These are phyloP conservation scores for Betula pendula DNA, from an alignment of 306 rosid genomes.

Conservation along the genomic window DNA sequence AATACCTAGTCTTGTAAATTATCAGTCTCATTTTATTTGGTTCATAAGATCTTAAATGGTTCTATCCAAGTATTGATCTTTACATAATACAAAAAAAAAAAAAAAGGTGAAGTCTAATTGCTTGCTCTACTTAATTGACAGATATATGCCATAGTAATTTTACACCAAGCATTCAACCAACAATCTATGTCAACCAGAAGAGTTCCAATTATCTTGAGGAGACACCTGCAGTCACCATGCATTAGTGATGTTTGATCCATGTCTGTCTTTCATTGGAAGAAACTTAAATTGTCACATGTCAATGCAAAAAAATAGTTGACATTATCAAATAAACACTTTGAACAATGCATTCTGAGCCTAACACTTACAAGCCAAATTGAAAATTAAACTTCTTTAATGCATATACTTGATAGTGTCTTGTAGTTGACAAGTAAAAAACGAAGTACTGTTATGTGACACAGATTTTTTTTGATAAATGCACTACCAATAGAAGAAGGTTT, in stretches of 20 bases:
- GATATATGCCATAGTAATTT: neutral
- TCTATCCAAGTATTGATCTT: neutral
- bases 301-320: neutral
- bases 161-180: neutral
- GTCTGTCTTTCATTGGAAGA: constrained; percentile 4
- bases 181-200: neutral
- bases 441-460: constrained; percentile 1
- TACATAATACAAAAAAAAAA: neutral
- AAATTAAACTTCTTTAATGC: no score
- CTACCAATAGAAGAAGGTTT: constrained; percentile 18
- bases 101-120: neutral
- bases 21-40: neutral
- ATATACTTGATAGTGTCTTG: constrained; percentile 16
- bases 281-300: neutral
- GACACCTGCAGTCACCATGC: neutral
- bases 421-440: constrained; percentile 19
- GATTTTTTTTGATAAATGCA: constrained; percentile 3
- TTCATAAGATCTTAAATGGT: neutral
- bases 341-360: constrained; percentile 12
- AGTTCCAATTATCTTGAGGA: constrained; percentile 17
- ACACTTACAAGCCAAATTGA: neutral
- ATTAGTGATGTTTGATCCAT: constrained; percentile 15
- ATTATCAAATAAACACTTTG: neutral
- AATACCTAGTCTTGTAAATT: neutral
- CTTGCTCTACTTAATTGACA: neutral